Percentiles rank a stretch among this genome's conserved stretches.
These are phyloP conservation scores for Trichoderma arundinaceum DNA, from an alignment of 2,329 filamentous ascomycete species.

Conservation along the genomic window DNA sequence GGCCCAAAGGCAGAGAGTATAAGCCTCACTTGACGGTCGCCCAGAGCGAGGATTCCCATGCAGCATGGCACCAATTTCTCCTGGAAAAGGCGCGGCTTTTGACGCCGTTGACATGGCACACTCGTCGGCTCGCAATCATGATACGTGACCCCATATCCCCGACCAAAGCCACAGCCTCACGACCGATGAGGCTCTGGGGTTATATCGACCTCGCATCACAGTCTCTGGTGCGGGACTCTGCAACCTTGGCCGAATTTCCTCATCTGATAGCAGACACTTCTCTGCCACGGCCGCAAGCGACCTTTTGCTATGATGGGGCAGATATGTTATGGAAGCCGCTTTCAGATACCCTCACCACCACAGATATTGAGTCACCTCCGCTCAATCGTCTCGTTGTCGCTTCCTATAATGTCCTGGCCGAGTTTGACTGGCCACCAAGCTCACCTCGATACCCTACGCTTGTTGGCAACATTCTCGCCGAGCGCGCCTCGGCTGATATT, in stretches of 20 bases:
- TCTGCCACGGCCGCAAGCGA: background rate
- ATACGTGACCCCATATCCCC: constrained; percentile 50
- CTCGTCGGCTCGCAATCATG: constrained; percentile 58
- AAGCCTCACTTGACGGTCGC: constrained; percentile 64
- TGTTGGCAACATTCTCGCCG: constrained; percentile 51
- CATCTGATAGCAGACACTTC: background rate
- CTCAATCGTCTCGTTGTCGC: constrained; percentile 47
- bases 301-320: background rate
- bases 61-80: constrained; percentile 56
- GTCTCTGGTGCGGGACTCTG: background rate
- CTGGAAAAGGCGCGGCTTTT: constrained; percentile 58
- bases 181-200: constrained; percentile 64
- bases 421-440: constrained; percentile 55
- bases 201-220: constrained; percentile 47
- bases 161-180: constrained; percentile 40
- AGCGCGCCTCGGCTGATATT: constrained; percentile 52
- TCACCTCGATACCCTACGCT: constrained; percentile 51
- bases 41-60: constrained; percentile 56
- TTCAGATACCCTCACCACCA: background rate
- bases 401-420: constrained; percentile 60
- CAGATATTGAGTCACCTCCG: background rate
- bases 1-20: constrained; percentile 40
- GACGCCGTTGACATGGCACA: constrained; percentile 55
- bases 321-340: constrained; percentile 1
- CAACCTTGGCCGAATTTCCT: background rate